Evolutionary conservation across 1,284 basidiomycete genomes (phyloP).

Genomic region (Anthracocystis panici-leucophaei): DNA sequence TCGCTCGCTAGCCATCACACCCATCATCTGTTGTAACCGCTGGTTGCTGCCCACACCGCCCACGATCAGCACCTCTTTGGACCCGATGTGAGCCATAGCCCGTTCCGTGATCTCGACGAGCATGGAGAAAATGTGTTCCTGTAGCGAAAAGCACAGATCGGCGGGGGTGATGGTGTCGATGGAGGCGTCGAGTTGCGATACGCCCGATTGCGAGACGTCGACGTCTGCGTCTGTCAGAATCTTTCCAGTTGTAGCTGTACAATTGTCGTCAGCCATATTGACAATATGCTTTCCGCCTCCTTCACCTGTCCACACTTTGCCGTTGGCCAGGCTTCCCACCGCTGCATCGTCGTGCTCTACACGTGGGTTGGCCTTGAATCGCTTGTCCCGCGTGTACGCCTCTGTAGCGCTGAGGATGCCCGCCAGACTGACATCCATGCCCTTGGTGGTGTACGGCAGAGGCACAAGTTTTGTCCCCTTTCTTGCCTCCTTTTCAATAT

Average conservation of each 20-base stretch:
- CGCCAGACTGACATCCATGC: conserved; percentile 96
- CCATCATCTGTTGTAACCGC: conserved; percentile 98
- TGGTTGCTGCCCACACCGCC: conserved; percentile 93
- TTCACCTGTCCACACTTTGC: conserved; percentile 57
- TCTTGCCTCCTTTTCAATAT: conserved; percentile 96
- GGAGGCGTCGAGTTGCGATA: conserved; percentile 29
- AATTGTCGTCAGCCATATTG: conserved; percentile 31
- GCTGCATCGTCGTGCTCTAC: conserved; percentile 20
- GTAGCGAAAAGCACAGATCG: conserved; percentile 95
- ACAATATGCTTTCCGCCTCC: conserved; percentile 57
- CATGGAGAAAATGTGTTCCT: conserved; percentile 98
- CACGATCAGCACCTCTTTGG: conserved; percentile 94
- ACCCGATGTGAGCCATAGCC: conserved; percentile 98
- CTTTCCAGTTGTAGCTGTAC: not conserved
- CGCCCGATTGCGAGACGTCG: conserved; percentile 35
- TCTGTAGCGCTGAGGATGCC: conserved; percentile 91
- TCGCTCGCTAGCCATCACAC: conserved; percentile 91
- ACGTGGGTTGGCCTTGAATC: conserved; percentile 47
- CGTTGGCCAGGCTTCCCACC: conserved; percentile 63
- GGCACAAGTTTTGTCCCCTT: conserved; percentile 80
- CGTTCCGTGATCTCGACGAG: conserved; percentile 98
- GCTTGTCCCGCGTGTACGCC: conserved; percentile 76
- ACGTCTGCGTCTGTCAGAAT: conserved; percentile 29
- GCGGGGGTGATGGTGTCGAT: conserved; percentile 80
- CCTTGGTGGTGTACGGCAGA: conserved; percentile 96